Evolutionary conservation across 805 yeast genomes (phyloP).

Genomic region (Cyberlindnera xylosilytica): DNA sequence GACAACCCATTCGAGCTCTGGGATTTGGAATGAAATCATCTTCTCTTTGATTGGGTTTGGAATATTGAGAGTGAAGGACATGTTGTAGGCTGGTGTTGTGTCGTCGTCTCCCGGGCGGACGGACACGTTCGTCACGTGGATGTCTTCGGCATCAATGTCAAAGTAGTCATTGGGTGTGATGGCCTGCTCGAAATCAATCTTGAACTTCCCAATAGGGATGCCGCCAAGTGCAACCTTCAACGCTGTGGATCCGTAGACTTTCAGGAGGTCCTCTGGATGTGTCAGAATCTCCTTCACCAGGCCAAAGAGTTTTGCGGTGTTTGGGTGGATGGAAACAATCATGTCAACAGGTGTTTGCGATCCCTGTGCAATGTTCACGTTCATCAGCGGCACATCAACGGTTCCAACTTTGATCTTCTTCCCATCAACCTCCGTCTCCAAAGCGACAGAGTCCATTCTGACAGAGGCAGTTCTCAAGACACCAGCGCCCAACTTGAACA

Average conservation of each 20-base stretch:
- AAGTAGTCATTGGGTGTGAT: constrained; percentile 26
- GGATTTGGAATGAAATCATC: constrained; percentile 28
- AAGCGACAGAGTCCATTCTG: constrained; percentile 30
- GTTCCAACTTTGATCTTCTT: constrained; percentile 30
- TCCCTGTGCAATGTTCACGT: constrained; percentile 30
- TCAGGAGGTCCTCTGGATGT: constrained; percentile 31
- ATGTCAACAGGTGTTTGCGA: constrained; percentile 27
- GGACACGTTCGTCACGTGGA: constrained; percentile 25
- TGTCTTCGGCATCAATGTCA: constrained; percentile 18
- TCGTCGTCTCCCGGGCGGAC: constrained; percentile 21
- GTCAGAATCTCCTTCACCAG: constrained; percentile 31
- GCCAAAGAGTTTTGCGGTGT: constrained; percentile 30
- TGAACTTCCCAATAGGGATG: constrained; percentile 31
- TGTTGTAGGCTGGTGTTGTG: constrained; percentile 27
- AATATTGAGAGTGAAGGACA: constrained; percentile 13
- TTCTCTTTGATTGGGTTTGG: constrained; percentile 24
- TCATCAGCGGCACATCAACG: constrained; percentile 32
- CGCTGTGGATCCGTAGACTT: constrained; percentile 33
- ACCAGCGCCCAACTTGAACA: constrained; percentile 35
- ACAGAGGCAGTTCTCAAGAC: constrained; percentile 28
- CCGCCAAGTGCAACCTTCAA: constrained; percentile 33
- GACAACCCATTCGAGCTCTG: constrained; percentile 36
- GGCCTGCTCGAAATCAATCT: constrained; percentile 31
- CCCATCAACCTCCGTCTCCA: constrained; percentile 26
- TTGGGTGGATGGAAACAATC: constrained; percentile 32